These are phyloP conservation scores for Lactarius tabidus DNA, from an alignment of 768 basidiomycete species.

Conservation along the genomic window DNA sequence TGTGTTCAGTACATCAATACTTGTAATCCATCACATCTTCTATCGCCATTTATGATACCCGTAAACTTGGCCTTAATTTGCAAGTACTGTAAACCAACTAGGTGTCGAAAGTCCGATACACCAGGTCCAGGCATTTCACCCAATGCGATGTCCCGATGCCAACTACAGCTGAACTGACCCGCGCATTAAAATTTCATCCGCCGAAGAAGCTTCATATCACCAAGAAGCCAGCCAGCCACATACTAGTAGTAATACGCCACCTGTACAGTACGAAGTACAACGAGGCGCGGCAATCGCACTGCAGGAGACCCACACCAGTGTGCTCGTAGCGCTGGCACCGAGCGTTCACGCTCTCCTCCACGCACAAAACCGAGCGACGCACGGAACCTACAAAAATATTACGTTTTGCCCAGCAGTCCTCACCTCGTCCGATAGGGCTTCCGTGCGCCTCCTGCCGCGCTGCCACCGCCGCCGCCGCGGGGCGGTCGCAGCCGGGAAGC, in stretches of 20 bases:
- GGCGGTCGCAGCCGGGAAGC: not conserved
- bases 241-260: not conserved
- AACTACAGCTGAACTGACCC: too few species aligned
- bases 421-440: not conserved
- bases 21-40: too few species aligned
- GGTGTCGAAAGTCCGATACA: too few species aligned
- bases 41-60: too few species aligned
- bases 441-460: not conserved
- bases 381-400: not conserved
- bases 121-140: too few species aligned
- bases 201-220: not conserved
- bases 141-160: too few species aligned
- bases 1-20: too few species aligned
- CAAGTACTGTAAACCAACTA: too few species aligned
- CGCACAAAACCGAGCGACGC: not conserved
- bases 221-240: not conserved
- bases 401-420: not conserved
- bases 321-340: not conserved
- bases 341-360: not conserved
- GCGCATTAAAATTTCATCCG: too few species aligned
- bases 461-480: not conserved
- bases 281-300: not conserved
- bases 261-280: not conserved
- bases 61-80: too few species aligned
- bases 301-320: not conserved